Conservation (phyloP, 257 asterid genomes). For the Solanum clarkiae region DNA sequence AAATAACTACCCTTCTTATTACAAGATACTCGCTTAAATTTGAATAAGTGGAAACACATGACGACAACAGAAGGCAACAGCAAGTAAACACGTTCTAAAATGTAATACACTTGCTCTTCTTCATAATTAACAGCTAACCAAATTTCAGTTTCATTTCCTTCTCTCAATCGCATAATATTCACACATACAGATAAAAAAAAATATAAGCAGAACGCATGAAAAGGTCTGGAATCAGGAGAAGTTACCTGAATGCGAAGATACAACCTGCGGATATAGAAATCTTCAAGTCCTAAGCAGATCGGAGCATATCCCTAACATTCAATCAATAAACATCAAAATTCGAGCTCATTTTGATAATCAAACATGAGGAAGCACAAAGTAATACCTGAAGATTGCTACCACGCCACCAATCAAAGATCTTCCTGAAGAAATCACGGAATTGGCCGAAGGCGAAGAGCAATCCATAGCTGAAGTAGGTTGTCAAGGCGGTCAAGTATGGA, state of each 20-base stretch:
- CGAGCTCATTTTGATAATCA: neutral
- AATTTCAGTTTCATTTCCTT: neutral
- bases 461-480: constrained; percentile 95
- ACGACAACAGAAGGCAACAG: neutral
- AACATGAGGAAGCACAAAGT: neutral
- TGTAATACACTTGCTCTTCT: neutral
- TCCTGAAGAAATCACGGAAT: constrained; percentile 81
- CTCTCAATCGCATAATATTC: neutral
- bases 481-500: constrained; percentile 83
- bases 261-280: constrained; percentile 83
- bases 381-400: constrained; percentile 65
- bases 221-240: neutral
- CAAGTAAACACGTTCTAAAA: neutral
- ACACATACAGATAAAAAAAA: neutral
- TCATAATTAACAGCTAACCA: neutral
- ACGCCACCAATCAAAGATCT: constrained; percentile 60
- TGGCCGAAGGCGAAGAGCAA: constrained; percentile 93
- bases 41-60: neutral
- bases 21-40: neutral
- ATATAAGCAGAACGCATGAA: neutral
- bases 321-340: neutral
- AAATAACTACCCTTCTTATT: neutral
- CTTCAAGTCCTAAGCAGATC: constrained; percentile 98
- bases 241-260: constrained; percentile 84
- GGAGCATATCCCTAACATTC: constrained; percentile 86